Base-by-base conservation (phyloP, 768 basidiomycete species). In the Mycena metata region DNA sequence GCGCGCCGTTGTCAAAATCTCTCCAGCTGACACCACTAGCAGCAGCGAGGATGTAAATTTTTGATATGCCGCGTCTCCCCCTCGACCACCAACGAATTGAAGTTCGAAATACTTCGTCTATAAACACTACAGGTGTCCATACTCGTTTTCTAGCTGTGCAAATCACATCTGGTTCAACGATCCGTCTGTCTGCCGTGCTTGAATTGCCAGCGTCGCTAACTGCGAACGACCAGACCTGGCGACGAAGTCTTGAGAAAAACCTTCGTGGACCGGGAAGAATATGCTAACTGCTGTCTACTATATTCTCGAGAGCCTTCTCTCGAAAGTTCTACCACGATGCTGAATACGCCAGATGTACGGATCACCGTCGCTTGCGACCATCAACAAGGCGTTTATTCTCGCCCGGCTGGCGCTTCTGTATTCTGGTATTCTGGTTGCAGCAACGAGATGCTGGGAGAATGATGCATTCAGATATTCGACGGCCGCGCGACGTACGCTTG, bases 1-100 rank as follows among this genome's bases (percentile, higher is more conserved):
- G 81, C 71, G 72, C 57, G 75, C 80, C 33, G 73, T 82, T 24
- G 35, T 39, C 41, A 65, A 24, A 39, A 39, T 39, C 60, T 17
- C 50, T n/a, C n/a, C n/a, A n/a, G n/a, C n/a, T 19, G 63, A 55
- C 45, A 41, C 51, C 35, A 42, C 41, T 60, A 52, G 10, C 49
- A 42, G 50, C 54, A 66, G 10, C 49, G 56, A 64, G 54, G 62
- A 50, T 21, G 39, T 30, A 50, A 57, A 52, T 21, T 42, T 30
- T 39, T 66, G 55, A 23, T 64, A 39, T 46, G 58, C 46, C 47
- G 39, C 39, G 35, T 61, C 17, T 58, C 41, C 36, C 36, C 26
- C 33, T 55, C 52, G 13, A 46, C 39, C 42, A 50, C 30, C 30
- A 30, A 30, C 39, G 10, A 39, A 39, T 39, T 39, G 39, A 39